Evolutionary conservation across 176 grass and related monocot species (phyloP), one percentile per base, ranked within the genome.

Genomic region (Elymus sibiricus): DNA sequence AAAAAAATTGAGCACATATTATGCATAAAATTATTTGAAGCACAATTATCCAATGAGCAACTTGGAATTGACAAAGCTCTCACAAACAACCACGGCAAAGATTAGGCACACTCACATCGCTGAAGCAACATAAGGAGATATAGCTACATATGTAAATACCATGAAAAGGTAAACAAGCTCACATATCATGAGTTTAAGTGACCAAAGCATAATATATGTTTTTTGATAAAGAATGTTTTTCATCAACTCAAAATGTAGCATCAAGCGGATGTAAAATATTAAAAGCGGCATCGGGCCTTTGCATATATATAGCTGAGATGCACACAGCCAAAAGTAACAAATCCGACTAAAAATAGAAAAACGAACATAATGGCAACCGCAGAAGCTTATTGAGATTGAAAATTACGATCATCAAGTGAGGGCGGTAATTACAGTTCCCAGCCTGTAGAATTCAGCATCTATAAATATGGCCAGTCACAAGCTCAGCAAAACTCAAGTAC

Each of bases 401-500:
- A 69, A 11, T n/a, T 38, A 17, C 21, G 32, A 70, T 49, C 46
- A 70, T 49, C 46, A 49, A 53, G 2, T 68, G 43, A 82, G 32
- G 47, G 7, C 60, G 79, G 25, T 76, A 70, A 44, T 68, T 58
- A 67, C 86, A 77, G 82, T 22, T 15, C 13, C 15, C 9, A 49
- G 65, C 70, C 16, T 26, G 22, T 25, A 40, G 17, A 35, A 82
- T 65, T 65, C 71, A 69, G 6, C 24, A 44, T 47, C 70, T 87
- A 87, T 87, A 82, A 82, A 87, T 76, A 82, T 42, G 34, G 13
- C 22, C 77, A 16, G 47, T 76, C 9, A 56, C 43, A 28, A 55
- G 7, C 31, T 51, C 19, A 68, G 27, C 7, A 68, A 46, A 46
- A 46, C 70, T 7, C 44, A 19, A 62, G 22, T 62, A 2, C 24